Percentiles rank a stretch among this genome's conserved stretches.
Evolutionary conservation across 1,139 yeast genomes (phyloP).

Genomic region (Pichia sp.): DNA sequence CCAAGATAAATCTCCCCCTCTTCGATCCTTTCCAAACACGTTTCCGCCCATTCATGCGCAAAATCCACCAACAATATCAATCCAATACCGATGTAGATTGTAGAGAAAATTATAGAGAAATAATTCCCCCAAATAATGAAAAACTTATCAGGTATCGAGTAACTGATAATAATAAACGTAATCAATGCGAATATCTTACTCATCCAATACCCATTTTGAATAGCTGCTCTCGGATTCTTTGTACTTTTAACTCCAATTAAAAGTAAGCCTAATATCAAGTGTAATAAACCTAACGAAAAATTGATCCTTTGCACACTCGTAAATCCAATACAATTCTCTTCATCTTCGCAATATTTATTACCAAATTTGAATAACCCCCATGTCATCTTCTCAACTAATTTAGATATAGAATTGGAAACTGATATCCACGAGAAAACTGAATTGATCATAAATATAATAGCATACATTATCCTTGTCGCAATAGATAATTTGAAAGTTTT

Average conservation of each 20-base stretch:
- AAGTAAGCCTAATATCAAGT: constrained; percentile 59
- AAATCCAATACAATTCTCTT: constrained; percentile 85
- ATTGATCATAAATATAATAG: constrained; percentile 66
- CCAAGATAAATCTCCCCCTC: constrained; percentile 55
- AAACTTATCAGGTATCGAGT: constrained; percentile 78
- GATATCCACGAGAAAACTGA: constrained; percentile 87
- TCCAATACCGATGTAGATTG: constrained; percentile 82
- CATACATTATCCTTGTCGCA: constrained; percentile 77
- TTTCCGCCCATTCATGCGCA: constrained; percentile 99
- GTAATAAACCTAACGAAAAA: constrained; percentile 79
- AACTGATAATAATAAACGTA: constrained; percentile 51
- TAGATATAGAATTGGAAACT: constrained; percentile 72
- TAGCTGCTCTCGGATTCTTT: constrained; percentile 66
- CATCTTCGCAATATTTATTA: constrained; percentile 55
- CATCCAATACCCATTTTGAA: constrained; percentile 92
- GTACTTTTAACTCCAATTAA: constrained; percentile 74
- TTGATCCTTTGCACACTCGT: constrained; percentile 88
- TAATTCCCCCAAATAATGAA: constrained; percentile 89
- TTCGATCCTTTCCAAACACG: constrained; percentile 85
- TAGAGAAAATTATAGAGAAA: constrained; percentile 77
- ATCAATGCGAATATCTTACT: constrained; percentile 61
- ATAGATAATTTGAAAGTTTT: constrained; percentile 61
- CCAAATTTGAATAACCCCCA: constrained; percentile 57
- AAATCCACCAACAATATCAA: constrained; percentile 86
- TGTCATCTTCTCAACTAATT: constrained; percentile 66